Base-by-base conservation (phyloP, 768 basidiomycete species). In the Thelephora ganbajun region DNA sequence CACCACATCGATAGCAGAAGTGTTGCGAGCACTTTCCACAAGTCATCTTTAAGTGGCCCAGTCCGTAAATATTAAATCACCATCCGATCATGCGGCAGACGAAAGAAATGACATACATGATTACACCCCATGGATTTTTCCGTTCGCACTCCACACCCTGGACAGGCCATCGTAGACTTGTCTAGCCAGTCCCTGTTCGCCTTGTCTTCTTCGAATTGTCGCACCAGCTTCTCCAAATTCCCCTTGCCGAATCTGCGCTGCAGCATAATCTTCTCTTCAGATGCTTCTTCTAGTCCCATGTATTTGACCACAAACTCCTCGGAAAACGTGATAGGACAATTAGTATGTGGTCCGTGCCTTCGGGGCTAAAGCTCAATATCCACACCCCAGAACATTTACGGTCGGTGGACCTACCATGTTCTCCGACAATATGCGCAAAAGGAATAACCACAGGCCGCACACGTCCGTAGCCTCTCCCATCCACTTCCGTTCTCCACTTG, bases 111-210 rank as follows among this genome's bases (percentile, higher is more conserved):
- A 56, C 63, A 51, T 53, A 90, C 89, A 65, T 94, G 91, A 62
- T 93, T 93, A 64, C 91, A 93, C 1, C 90, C 90, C 50, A 71
- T 54, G 14, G 70, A 74, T 64, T 88, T 87, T 64, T 87, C 83
- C 11, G 91, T 81, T 50, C 74, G 68, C 12, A 85, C 71, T 14
- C 61, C 56, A 63, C 91, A 93, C 5, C 78, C 78, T 3, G 89
- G 84, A 58, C 85, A 87, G 16, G 68, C 66, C 62, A 71, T 81
- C 11, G 90, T 85, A 36, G 73, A 76, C 33, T 66, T 58, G 23
- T 77, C 70, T 22, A 93, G 67, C 86, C 85, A 93, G 54, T 74
- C 66, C 54, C 69, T 71, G 62, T 85, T 91, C 53, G 76, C 72
- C 59, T 76, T 71, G 30, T 89, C 87, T 60, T 93, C 87, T 54